Evolutionary conservation across 306 rosid genomes (phyloP).

Genomic region (Alnus rubra): DNA sequence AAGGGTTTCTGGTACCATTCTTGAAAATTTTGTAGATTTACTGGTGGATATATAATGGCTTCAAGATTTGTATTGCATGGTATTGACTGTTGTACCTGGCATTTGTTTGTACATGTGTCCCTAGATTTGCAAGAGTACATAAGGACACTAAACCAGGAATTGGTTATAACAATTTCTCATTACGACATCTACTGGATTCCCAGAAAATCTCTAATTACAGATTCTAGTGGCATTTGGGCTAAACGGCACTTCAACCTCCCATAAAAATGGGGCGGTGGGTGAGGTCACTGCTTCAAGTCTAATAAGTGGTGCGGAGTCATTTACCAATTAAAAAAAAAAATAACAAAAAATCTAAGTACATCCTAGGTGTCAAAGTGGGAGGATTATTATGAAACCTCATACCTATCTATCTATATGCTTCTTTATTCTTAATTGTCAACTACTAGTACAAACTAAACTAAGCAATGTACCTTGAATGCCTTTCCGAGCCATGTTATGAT

Average conservation of each 20-base stretch:
- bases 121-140: not conserved
- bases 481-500: not conserved
- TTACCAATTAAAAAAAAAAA: not conserved
- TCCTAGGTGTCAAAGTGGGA: not conserved
- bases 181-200: not conserved
- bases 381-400: not conserved
- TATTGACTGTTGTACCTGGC: not conserved
- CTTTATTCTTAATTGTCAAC: too few relatives aligned
- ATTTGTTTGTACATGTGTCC: constrained; percentile 12
- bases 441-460: too few relatives aligned
- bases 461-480: not conserved
- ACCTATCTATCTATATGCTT: too few relatives aligned
- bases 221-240: not conserved
- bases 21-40: constrained; percentile 13
- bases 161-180: not conserved
- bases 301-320: not conserved
- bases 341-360: not conserved
- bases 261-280: not conserved
- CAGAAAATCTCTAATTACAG: not conserved
- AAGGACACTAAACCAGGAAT: not conserved
- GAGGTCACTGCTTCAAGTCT: not conserved
- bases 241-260: not conserved
- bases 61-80: constrained; percentile 12
- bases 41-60: constrained; percentile 5
- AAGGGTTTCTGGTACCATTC: constrained; percentile 57